Evolutionary conservation across 2,329 filamentous ascomycete species (phyloP).

Genomic region (Diaporthe australafricana): DNA sequence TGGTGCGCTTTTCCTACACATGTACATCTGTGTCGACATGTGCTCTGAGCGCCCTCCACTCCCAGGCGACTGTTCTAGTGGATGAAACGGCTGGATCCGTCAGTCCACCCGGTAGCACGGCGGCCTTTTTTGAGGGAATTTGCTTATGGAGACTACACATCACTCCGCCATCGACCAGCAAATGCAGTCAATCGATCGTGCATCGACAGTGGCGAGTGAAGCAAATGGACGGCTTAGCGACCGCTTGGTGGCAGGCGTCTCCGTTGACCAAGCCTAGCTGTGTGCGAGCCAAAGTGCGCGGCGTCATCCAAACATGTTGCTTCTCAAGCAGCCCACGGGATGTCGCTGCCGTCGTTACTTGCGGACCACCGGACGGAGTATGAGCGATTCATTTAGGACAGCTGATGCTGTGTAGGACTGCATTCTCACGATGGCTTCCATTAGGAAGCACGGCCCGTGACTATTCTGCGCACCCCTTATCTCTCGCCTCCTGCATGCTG

Average conservation of each 20-base stretch:
- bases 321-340: not conserved
- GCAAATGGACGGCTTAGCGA: not conserved
- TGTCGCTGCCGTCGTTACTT: not conserved
- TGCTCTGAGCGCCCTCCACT: not conserved
- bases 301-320: not conserved
- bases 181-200: conserved; percentile 6
- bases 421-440: conserved; percentile 12
- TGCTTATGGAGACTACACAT: not conserved
- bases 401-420: not conserved
- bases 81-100: not conserved
- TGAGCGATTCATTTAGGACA: conserved; percentile 18
- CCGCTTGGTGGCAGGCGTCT: not conserved
- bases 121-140: conserved; percentile 10
- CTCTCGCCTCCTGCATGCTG: conserved; percentile 31
- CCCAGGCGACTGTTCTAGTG: not conserved
- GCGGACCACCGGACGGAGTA: not conserved
- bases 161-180: conserved; percentile 8
- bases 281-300: not conserved
- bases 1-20: not conserved
- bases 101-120: not conserved
- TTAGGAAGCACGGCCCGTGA: conserved; percentile 32
- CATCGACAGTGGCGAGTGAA: not conserved
- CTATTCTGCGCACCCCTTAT: conserved; percentile 17
- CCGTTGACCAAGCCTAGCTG: not conserved
- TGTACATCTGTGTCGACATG: not conserved